Conservation (phyloP, 305 asterid species). For the Rubia peregrina region DNA sequence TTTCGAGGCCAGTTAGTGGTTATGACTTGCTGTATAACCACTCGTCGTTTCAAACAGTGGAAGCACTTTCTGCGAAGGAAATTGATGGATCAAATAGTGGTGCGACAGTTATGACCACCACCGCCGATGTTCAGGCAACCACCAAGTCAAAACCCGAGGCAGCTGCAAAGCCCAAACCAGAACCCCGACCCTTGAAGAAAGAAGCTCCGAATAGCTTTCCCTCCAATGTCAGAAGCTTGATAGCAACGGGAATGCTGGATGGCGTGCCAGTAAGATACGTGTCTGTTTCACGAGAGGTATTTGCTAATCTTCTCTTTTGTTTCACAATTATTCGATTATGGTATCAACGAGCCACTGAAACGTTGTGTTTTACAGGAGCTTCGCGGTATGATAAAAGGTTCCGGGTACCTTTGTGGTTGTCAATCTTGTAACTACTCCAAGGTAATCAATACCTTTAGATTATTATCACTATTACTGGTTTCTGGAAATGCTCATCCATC, state of each 20-base stretch:
- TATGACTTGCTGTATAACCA: slow-evolving; percentile 56
- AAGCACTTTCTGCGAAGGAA: slow-evolving; percentile 39
- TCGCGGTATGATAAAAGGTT: slow-evolving; percentile 80
- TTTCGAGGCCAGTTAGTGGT: slow-evolving; percentile 53
- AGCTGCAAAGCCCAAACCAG: slow-evolving; percentile 44
- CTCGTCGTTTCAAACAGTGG: slow-evolving; percentile 47
- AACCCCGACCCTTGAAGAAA: slow-evolving; percentile 54
- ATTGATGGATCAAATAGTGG: slow-evolving; percentile 29
- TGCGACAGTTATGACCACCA: slow-evolving; percentile 26
- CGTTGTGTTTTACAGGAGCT: slow-evolving; percentile 53
- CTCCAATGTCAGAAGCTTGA: slow-evolving; percentile 87
- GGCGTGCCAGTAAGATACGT: slow-evolving; percentile 85
- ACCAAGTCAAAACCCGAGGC: slow-evolving; percentile 44
- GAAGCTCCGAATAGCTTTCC: slow-evolving; percentile 97
- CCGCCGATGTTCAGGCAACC: slow-evolving; percentile 30
- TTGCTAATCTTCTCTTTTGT: slow-evolving; percentile 11
- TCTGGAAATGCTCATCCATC: background rate
- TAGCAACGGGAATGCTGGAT: slow-evolving; percentile 90
- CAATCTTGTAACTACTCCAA: slow-evolving; percentile 74
- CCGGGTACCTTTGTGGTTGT: slow-evolving; percentile 93
- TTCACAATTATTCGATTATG: background rate
- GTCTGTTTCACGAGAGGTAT: slow-evolving; percentile 68
- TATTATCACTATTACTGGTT: background rate
- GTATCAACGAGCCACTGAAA: slow-evolving; percentile 20
- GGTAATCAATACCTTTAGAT: slow-evolving; percentile 38